Evolutionary conservation across 768 basidiomycete genomes (phyloP).

Genomic region (Chalciporus sphaerocephalus): DNA sequence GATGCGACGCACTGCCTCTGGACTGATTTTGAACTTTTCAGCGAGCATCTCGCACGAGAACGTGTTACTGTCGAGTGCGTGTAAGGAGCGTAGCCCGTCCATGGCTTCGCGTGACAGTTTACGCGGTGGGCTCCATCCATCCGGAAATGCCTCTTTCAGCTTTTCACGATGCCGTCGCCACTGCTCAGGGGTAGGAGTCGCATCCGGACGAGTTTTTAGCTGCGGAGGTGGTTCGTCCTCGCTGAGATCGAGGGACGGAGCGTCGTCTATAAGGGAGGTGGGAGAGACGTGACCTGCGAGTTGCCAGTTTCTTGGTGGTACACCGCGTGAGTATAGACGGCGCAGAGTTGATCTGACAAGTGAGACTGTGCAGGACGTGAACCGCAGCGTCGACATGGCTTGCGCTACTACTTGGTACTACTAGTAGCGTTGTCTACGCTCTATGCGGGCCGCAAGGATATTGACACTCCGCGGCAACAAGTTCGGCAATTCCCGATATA

Average conservation of each 20-base stretch:
- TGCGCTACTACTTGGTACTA: no score
- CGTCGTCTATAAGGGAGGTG: conserved; percentile 24
- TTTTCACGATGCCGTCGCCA: conserved; percentile 47
- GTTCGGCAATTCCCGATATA: conserved; percentile 22
- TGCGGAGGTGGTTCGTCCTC: conserved; percentile 30
- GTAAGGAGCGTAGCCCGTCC: conserved; percentile 69
- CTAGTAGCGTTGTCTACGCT: not conserved
- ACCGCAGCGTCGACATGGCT: conserved; percentile 11
- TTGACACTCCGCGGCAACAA: conserved; percentile 18
- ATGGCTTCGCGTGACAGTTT: conserved; percentile 82
- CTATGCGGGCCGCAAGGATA: not conserved
- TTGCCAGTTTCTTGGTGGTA: conserved; percentile 29
- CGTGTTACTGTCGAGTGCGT: conserved; percentile 55
- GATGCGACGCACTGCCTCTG: conserved; percentile 78
- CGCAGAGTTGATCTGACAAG: conserved; percentile 8
- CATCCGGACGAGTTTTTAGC: conserved; percentile 14
- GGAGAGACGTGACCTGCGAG: conserved; percentile 31
- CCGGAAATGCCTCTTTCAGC: conserved; percentile 53
- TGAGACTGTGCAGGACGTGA: conserved; percentile 4
- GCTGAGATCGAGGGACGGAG: conserved; percentile 22
- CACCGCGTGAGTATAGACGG: conserved; percentile 25
- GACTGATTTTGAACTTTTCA: conserved; percentile 70
- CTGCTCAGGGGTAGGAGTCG: conserved; percentile 39
- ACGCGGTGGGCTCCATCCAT: conserved; percentile 74
- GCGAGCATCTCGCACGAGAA: conserved; percentile 70